Evolutionary conservation across 768 basidiomycete species (phyloP).

Genomic region (Mycena rebaudengoi): DNA sequence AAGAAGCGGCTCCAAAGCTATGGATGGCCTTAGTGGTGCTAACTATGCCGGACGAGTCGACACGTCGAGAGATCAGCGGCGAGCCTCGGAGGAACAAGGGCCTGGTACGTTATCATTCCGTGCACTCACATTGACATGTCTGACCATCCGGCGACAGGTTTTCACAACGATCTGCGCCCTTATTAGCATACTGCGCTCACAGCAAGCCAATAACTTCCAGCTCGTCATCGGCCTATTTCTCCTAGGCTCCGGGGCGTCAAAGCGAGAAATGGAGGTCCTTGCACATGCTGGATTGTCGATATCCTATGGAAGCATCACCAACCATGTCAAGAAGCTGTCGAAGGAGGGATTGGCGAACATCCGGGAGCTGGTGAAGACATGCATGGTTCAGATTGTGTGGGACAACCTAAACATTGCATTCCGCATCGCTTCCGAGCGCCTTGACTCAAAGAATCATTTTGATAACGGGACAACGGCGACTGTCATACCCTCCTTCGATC

Average conservation of each 20-base stretch:
- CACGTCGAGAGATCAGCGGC: not conserved
- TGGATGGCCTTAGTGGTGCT: conserved; percentile 1
- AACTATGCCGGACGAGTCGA: not conserved
- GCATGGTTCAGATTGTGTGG: conserved; percentile 31
- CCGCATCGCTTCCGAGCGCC: conserved; percentile 31
- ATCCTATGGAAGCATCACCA: not conserved
- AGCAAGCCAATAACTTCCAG: conserved; percentile 27
- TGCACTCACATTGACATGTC: not conserved
- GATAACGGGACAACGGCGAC: conserved; percentile 40
- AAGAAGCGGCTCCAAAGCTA: conserved; percentile 1
- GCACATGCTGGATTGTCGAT: conserved; percentile 21
- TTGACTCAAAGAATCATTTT: conserved; percentile 34
- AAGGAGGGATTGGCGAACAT: conserved; percentile 10
- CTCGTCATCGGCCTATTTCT: conserved; percentile 23
- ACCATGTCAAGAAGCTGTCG: conserved; percentile 15
- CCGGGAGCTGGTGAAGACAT: conserved; percentile 24
- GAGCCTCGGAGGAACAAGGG: not conserved
- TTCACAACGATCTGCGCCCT: conserved; percentile 25
- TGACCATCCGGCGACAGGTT: not conserved
- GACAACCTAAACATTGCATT: conserved; percentile 42
- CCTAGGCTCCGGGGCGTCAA: conserved; percentile 23
- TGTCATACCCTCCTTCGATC: conserved; percentile 28
- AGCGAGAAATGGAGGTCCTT: conserved; percentile 23
- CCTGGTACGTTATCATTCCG: not conserved
- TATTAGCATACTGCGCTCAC: conserved; percentile 9